Conservation (phyloP, 2,329 filamentous ascomycete species). For the Botryosphaeria dothidea region DNA sequence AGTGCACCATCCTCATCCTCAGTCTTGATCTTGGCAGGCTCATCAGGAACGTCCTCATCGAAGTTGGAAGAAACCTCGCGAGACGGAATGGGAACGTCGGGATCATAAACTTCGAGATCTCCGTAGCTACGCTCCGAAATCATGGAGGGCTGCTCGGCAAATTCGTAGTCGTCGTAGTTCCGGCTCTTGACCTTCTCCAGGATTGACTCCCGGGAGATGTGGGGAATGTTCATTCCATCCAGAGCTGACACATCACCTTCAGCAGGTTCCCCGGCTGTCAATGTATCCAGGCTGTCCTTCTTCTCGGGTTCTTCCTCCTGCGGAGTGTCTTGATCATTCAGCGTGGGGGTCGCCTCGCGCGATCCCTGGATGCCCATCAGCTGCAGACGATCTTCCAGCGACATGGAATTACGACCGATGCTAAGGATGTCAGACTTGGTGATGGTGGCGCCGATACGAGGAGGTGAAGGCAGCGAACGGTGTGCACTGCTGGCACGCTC, state of each 20-base stretch:
- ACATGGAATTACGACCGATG: conserved; percentile 73
- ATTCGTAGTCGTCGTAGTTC: conserved; percentile 51
- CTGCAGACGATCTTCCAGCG: conserved; percentile 80
- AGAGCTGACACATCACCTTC: conserved; percentile 35
- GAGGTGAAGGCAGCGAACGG: conserved; percentile 71
- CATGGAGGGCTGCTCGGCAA: conserved; percentile 40
- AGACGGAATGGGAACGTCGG: conserved; percentile 86
- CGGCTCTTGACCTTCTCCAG: conserved; percentile 77
- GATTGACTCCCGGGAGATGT: conserved; percentile 92
- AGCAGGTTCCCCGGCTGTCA: conserved; percentile 38
- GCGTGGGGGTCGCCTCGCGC: conserved; percentile 38
- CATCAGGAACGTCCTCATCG: conserved; percentile 60
- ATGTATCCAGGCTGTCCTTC: conserved; percentile 26
- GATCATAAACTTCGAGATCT: conserved; percentile 65
- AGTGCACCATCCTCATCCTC: conserved; percentile 51
- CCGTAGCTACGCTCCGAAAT: conserved; percentile 57
- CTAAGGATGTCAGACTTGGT: conserved; percentile 78
- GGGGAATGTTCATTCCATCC: conserved; percentile 66
- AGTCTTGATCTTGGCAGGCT: conserved; percentile 63
- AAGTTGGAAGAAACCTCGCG: conserved; percentile 68
- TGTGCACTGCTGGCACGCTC: conserved; percentile 69
- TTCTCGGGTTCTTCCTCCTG: conserved; percentile 19
- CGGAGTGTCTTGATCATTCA: conserved; percentile 26
- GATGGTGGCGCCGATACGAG: conserved; percentile 60
- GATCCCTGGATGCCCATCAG: conserved; percentile 79